These are phyloP conservation scores for Kodamaea arcana DNA, from an alignment of 1,139 yeast species.

Conservation along the genomic window DNA sequence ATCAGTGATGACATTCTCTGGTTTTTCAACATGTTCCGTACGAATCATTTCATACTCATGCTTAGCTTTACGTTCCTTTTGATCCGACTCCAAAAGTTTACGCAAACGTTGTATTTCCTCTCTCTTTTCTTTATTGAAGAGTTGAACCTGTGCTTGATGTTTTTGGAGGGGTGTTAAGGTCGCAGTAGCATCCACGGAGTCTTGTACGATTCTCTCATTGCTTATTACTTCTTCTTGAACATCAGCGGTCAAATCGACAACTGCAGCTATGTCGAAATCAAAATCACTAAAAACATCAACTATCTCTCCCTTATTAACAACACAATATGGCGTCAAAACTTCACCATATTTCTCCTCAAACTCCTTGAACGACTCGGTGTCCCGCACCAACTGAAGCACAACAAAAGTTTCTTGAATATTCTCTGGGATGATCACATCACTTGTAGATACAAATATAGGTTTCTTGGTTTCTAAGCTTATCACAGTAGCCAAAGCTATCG, in stretches of 20 bases:
- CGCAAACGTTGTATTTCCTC: constrained; percentile 56
- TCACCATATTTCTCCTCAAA: constrained; percentile 51
- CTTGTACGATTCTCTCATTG: too few relatives aligned
- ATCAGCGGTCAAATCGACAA: background rate
- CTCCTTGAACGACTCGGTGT: constrained; percentile 42
- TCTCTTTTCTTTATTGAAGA: constrained; percentile 11
- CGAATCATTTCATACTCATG: constrained; percentile 6
- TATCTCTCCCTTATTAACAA: constrained; percentile 44
- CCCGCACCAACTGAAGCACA: constrained; percentile 41
- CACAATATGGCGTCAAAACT: constrained; percentile 42
- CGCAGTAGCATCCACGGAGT: background rate
- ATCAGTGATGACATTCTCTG: constrained; percentile 2
- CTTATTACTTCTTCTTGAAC: background rate
- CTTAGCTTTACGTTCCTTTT: constrained; percentile 36
- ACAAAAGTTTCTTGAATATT: constrained; percentile 25
- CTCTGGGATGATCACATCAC: background rate
- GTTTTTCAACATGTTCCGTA: constrained; percentile 4
- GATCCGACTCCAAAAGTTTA: constrained; percentile 47
- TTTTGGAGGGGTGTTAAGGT: constrained; percentile 20
- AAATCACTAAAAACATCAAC: constrained; percentile 32
- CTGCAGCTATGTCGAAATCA: background rate
- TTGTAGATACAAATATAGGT: too few relatives aligned
- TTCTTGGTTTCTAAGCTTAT: too few relatives aligned
- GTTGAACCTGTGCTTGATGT: constrained; percentile 16
- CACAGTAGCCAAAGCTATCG: too few relatives aligned